phyloP scores from a whole-genome alignment of 2,329 filamentous ascomycete species.

The Hymenoscyphus fraxineus region DNA sequence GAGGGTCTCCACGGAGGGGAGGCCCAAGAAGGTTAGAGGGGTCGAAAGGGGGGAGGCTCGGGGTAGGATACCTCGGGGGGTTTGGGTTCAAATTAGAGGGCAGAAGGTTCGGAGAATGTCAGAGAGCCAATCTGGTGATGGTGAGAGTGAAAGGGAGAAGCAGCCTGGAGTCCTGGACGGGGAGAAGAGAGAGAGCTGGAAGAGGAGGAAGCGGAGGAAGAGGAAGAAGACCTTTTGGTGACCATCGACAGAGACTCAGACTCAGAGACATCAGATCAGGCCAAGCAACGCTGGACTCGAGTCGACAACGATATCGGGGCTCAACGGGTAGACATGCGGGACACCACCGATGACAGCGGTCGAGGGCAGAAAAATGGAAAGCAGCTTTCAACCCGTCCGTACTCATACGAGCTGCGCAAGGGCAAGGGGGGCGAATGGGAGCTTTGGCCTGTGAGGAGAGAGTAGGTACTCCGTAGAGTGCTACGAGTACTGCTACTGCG shows the following conservation, averaged over 20 bases:
- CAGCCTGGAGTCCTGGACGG: background rate
- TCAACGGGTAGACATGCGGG: background rate
- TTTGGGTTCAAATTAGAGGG: background rate
- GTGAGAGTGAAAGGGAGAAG: background rate
- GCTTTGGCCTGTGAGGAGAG: too few species aligned
- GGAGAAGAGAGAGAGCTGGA: background rate
- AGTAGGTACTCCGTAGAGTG: too few species aligned
- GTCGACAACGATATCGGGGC: background rate
- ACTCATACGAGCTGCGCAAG: too few species aligned
- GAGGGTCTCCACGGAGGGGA: slow-evolving; percentile 1
- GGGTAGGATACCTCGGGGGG: too few species aligned
- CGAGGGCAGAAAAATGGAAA: background rate
- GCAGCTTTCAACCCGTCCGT: too few species aligned
- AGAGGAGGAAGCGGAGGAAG: background rate
- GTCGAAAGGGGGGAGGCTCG: background rate
- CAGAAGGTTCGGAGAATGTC: background rate
- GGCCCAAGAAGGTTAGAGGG: slow-evolving; percentile 1
- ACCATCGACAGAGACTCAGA: background rate
- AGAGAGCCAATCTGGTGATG: background rate
- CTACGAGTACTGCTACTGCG: too few species aligned
- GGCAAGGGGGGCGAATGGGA: too few species aligned
- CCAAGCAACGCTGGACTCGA: background rate
- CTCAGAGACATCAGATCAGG: background rate
- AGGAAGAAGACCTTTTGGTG: background rate
- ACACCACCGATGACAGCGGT: slow-evolving; percentile 1